A percentile compares a stretch with the other conserved stretches of the same genome.
phyloP scores from a whole-genome alignment of 2,329 filamentous ascomycete genomes.

The Metarhizium sp. region DNA sequence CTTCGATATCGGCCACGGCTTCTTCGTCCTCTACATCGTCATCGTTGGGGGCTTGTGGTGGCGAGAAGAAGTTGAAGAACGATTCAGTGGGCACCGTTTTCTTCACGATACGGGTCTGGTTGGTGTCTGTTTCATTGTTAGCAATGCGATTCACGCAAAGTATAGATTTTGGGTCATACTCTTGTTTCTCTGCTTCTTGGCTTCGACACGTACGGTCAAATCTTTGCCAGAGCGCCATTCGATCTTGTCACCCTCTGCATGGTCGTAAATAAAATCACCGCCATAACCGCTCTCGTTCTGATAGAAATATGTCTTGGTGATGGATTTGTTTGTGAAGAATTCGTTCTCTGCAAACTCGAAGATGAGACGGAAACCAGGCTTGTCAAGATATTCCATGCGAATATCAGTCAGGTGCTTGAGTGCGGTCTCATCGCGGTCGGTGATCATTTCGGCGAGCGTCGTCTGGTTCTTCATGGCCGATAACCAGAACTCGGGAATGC shows the following conservation, averaged over 20 bases:
- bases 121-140: constrained; percentile 66
- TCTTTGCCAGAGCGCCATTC: constrained; percentile 93
- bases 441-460: constrained; percentile 96
- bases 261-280: constrained; percentile 98
- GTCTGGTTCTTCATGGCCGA: constrained; percentile 99
- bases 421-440: constrained; percentile 89
- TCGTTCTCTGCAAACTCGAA: constrained; percentile 95
- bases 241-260: constrained; percentile 96
- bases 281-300: constrained; percentile 98
- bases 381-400: constrained; percentile 98
- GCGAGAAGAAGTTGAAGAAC: constrained; percentile 99
- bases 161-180: constrained; percentile 50
- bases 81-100: constrained; percentile 98
- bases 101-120: constrained; percentile 98
- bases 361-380: constrained; percentile 94
- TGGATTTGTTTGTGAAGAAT: constrained; percentile 93
- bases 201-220: constrained; percentile 87
- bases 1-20: constrained; percentile 84
- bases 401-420: constrained; percentile 86
- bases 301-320: constrained; percentile 98
- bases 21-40: constrained; percentile 63
- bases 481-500: constrained; percentile 98
- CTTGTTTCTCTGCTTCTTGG: constrained; percentile 99
- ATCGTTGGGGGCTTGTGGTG: constrained; percentile 74
- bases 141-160: not conserved